Conservation (phyloP, 495 filamentous ascomycete genomes). For the Rusavskia elegans region DNA sequence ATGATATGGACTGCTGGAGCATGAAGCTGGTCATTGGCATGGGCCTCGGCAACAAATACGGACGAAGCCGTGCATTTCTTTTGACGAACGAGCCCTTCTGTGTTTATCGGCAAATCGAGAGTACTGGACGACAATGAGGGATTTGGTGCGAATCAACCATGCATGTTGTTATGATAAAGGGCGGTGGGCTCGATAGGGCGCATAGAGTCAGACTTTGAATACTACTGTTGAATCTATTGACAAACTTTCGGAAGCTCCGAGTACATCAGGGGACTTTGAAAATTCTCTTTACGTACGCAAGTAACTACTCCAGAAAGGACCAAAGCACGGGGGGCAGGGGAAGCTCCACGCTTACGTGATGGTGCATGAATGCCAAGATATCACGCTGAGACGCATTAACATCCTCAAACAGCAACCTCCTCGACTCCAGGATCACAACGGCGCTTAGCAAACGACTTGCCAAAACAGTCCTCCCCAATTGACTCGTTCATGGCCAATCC, state of each 20-base stretch:
- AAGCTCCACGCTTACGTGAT: too few relatives aligned
- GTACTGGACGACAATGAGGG: neutral
- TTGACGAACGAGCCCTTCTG: neutral
- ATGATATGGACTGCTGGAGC: too few relatives aligned
- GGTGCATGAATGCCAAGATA: neutral
- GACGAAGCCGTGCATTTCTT: neutral
- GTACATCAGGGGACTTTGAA: too few relatives aligned
- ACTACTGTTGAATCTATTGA: too few relatives aligned
- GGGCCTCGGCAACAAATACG: too few relatives aligned
- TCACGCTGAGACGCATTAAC: neutral
- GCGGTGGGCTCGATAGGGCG: neutral
- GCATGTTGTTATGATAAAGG: slow-evolving; percentile 1
- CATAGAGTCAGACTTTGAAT: neutral
- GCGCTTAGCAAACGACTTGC: neutral
- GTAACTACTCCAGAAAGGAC: too few relatives aligned
- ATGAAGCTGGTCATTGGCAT: too few relatives aligned
- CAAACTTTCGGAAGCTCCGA: too few relatives aligned
- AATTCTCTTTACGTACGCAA: too few relatives aligned
- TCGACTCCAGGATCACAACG: neutral
- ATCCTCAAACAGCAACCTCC: neutral
- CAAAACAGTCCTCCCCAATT: neutral
- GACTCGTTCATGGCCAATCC: neutral
- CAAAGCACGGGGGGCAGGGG: too few relatives aligned
- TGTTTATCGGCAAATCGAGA: neutral
- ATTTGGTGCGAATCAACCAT: neutral